These are phyloP conservation scores for Citrus glauca DNA, from an alignment of 345 rosid genomes.

Conservation along the genomic window DNA sequence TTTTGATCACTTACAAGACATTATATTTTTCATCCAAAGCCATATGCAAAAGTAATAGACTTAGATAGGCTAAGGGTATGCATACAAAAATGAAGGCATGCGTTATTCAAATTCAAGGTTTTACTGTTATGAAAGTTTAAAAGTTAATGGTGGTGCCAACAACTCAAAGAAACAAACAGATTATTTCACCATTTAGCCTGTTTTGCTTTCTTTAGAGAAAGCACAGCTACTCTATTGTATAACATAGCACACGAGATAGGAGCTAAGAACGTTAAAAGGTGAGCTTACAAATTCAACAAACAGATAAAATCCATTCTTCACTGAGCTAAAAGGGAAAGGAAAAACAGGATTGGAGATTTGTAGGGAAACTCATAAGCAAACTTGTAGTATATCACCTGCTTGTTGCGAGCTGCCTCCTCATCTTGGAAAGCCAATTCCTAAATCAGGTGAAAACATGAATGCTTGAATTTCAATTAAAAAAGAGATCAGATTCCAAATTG, in stretches of 20 bases:
- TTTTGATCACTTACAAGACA: neutral
- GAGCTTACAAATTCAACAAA: neutral
- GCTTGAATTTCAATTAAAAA: neutral
- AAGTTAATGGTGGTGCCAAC: neutral
- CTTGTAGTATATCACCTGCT: constrained; percentile 28
- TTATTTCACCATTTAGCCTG: neutral
- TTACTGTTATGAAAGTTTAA: neutral
- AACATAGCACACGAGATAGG: neutral
- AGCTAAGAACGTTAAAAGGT: neutral
- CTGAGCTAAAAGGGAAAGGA: neutral
- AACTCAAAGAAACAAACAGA: neutral
- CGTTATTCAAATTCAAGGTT: neutral
- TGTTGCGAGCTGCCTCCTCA: constrained; percentile 48
- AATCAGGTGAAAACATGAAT: constrained; percentile 11
- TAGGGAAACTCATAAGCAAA: constrained; percentile 4
- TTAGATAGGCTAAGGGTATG: neutral
- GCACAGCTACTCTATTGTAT: neutral
- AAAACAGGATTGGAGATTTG: neutral
- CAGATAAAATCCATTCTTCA: neutral
- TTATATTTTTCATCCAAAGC: neutral
- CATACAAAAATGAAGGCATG: neutral
- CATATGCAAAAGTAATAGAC: neutral
- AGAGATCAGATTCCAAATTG: constrained; percentile 4
- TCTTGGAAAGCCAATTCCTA: constrained; percentile 58
- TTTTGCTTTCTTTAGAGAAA: neutral